phyloP scores from a whole-genome alignment of 345 rosid species.

The Eutrema japonicum region DNA sequence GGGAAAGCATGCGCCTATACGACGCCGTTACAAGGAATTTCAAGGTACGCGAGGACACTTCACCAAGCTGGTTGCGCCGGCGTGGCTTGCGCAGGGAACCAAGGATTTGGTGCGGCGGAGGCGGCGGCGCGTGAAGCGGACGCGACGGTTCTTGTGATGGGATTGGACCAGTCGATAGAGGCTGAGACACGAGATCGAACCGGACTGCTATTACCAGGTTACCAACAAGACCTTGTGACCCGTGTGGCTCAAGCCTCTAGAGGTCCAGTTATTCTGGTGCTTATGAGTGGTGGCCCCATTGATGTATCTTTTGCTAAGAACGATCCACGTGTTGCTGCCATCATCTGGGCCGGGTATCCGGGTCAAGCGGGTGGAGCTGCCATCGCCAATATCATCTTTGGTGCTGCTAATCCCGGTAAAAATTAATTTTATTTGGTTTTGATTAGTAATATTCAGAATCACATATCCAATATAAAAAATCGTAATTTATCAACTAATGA shows the following conservation, averaged over 20 bases:
- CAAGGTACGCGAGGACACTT: slow-evolving; percentile 59
- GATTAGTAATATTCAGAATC: neutral
- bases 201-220: slow-evolving; percentile 71
- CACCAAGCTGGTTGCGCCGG: slow-evolving; percentile 67
- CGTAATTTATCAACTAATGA: neutral
- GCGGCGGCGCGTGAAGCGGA: slow-evolving; percentile 68
- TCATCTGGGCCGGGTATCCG: slow-evolving; percentile 98
- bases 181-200: slow-evolving; percentile 73
- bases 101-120: slow-evolving; percentile 57
- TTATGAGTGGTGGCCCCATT: slow-evolving; percentile 86
- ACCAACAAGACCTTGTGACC: slow-evolving; percentile 76
- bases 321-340: slow-evolving; percentile 71
- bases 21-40: slow-evolving; percentile 73
- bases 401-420: slow-evolving; percentile 77
- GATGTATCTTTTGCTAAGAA: slow-evolving; percentile 85
- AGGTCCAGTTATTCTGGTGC: slow-evolving; percentile 71
- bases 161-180: slow-evolving; percentile 87
- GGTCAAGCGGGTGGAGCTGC: slow-evolving; percentile 96
- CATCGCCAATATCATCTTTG: slow-evolving; percentile 77
- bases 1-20: slow-evolving; percentile 80
- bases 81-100: slow-evolving; percentile 57
- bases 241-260: slow-evolving; percentile 71
- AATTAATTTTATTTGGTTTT: neutral
- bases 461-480: neutral
- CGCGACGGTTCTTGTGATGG: slow-evolving; percentile 83